These are phyloP conservation scores for Beauveria varroae DNA, from an alignment of 2,329 filamentous ascomycete genomes.

Conservation along the genomic window DNA sequence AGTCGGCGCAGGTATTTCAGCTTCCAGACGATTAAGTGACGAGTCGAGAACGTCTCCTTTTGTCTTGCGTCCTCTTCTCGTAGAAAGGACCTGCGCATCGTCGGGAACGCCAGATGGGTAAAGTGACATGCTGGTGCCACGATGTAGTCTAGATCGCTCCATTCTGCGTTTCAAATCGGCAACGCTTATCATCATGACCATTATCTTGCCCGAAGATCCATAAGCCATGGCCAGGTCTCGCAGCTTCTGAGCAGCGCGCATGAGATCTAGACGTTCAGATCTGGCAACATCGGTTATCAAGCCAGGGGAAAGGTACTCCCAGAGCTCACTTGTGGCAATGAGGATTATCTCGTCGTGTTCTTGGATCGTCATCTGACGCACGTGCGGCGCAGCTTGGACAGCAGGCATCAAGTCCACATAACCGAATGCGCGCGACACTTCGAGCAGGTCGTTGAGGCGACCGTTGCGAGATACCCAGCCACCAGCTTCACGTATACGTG, in stretches of 20 bases:
- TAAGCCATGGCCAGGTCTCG: constrained; percentile 94
- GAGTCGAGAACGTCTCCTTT: constrained; percentile 71
- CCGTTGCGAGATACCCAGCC: constrained; percentile 95
- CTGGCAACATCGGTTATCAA: constrained; percentile 87
- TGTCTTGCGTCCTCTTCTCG: constrained; percentile 56
- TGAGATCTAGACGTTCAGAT: constrained; percentile 79
- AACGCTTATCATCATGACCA: constrained; percentile 98
- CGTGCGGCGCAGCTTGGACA: constrained; percentile 83
- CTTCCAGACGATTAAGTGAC: constrained; percentile 75
- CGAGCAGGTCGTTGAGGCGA: constrained; percentile 82
- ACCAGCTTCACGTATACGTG: constrained; percentile 86
- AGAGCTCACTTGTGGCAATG: constrained; percentile 84
- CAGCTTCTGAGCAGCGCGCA: constrained; percentile 91
- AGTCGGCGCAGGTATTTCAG: constrained; percentile 83
- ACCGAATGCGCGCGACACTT: constrained; percentile 91
- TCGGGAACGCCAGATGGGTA: constrained; percentile 68
- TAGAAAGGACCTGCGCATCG: constrained; percentile 56
- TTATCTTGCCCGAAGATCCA: constrained; percentile 87
- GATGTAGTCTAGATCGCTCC: constrained; percentile 63
- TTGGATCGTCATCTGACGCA: constrained; percentile 68
- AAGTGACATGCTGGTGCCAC: constrained; percentile 79
- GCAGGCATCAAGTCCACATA: constrained; percentile 89
- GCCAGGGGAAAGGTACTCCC: constrained; percentile 87
- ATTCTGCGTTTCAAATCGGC: constrained; percentile 78
- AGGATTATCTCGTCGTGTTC: constrained; percentile 92